Percentiles rank a stretch among this genome's conserved stretches.
Conservation (phyloP, 331 rosid species). For the Telfairia occidentalis region DNA sequence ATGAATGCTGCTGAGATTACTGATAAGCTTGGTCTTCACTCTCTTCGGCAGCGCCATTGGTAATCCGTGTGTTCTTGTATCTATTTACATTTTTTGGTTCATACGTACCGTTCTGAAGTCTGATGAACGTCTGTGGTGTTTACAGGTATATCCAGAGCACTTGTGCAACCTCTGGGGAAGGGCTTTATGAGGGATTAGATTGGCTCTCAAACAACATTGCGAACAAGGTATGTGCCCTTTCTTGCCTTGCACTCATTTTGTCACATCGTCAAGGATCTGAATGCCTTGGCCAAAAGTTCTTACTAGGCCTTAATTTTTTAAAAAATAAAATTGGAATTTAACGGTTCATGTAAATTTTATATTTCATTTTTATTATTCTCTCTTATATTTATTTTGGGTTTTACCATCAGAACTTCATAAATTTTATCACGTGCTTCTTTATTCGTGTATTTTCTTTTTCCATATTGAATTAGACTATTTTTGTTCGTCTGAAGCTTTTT, state of each 20-base stretch:
- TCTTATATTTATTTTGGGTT: neutral
- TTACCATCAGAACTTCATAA: neutral
- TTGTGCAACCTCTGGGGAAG: slow-evolving; percentile 72
- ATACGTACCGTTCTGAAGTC: neutral
- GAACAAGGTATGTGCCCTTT: slow-evolving; percentile 29
- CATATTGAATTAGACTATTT: neutral
- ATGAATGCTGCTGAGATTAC: slow-evolving; percentile 69
- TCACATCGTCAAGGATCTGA: too few relatives aligned
- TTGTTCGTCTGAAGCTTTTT: neutral
- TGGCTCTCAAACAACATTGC: slow-evolving; percentile 70
- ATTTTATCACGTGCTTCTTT: too few relatives aligned
- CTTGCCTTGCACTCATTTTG: neutral
- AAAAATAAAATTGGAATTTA: neutral
- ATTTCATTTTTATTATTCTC: neutral
- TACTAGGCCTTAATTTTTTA: neutral
- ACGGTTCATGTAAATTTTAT: neutral
- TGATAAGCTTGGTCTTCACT: slow-evolving; percentile 49
- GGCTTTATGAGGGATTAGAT: slow-evolving; percentile 61
- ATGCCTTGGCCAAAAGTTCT: too few relatives aligned
- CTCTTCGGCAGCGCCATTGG: slow-evolving; percentile 60
- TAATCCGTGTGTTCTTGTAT: slow-evolving; percentile 11
- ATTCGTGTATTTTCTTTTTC: neutral
- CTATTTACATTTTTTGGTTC: neutral
- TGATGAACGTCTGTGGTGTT: slow-evolving; percentile 8
- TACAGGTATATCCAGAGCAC: slow-evolving; percentile 63